Evolutionary conservation across 1,139 yeast genomes (phyloP).

Genomic region (Magnusiomyces paraingens): DNA sequence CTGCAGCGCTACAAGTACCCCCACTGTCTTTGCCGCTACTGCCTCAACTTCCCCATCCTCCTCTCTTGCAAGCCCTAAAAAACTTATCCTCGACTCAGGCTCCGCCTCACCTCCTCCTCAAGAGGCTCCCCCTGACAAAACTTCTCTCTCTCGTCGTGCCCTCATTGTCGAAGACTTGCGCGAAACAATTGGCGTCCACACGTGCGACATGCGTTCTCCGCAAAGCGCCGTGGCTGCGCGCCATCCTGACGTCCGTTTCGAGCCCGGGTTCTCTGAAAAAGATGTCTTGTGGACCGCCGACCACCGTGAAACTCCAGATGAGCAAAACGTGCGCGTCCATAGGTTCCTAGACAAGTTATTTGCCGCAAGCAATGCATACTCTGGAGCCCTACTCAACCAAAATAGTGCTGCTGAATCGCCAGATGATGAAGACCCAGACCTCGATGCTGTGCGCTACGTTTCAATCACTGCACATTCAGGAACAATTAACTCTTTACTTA

Average conservation of each 20-base stretch:
- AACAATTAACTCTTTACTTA: slow-evolving; percentile 47
- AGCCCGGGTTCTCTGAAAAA: slow-evolving; percentile 42
- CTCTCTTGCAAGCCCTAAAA: too few relatives aligned
- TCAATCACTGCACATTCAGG: slow-evolving; percentile 61
- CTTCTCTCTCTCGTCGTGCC: slow-evolving; percentile 22
- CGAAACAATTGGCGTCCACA: slow-evolving; percentile 61
- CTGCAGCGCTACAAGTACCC: neutral
- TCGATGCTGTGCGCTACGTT: slow-evolving; percentile 30
- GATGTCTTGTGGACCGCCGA: slow-evolving; percentile 40
- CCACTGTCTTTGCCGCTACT: neutral
- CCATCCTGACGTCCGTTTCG: slow-evolving; percentile 34
- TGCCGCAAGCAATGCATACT: slow-evolving; percentile 6
- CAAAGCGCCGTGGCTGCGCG: slow-evolving; percentile 37
- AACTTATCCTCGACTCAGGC: neutral
- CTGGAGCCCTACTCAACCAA: neutral
- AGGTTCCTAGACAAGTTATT: slow-evolving; percentile 48
- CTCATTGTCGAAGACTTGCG: slow-evolving; percentile 50
- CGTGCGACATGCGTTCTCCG: slow-evolving; percentile 56
- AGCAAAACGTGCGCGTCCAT: slow-evolving; percentile 47
- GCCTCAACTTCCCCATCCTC: neutral
- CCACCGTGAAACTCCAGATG: slow-evolving; percentile 42
- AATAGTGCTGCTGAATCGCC: neutral
- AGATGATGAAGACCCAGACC: neutral
- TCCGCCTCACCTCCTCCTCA: slow-evolving; percentile 20
- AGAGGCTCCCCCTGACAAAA: slow-evolving; percentile 12